These are phyloP conservation scores for Chenopodium quinoa DNA, from an alignment of 148 eudicot genomes.

Conservation along the genomic window DNA sequence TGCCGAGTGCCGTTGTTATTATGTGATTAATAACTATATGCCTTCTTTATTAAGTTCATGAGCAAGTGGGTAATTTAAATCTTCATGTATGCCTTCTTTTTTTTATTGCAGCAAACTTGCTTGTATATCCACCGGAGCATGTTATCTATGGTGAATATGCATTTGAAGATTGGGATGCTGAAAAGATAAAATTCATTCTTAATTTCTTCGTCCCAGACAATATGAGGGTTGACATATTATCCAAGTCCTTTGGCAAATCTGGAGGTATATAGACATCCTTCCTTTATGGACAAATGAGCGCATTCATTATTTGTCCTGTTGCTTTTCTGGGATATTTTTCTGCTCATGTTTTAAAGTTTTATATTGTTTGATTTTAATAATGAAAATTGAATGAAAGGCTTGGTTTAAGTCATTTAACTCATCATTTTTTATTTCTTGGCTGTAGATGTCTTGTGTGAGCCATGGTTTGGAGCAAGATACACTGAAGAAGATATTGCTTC, in stretches of 20 bases:
- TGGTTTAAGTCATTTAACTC: neutral
- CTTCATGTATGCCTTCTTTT: neutral
- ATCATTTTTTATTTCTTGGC: neutral
- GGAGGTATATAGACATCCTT: conserved; percentile 40
- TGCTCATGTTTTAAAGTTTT: neutral
- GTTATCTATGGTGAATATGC: conserved; percentile 91
- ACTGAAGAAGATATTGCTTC: conserved; percentile 72
- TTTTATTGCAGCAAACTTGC: conserved; percentile 56
- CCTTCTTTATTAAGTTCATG: neutral
- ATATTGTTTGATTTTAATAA: neutral
- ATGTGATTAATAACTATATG: neutral
- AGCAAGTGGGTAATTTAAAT: neutral
- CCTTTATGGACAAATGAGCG: neutral
- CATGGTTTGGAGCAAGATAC: conserved; percentile 91
- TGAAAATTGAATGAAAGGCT: conserved; percentile 7
- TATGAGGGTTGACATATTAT: conserved; percentile 81
- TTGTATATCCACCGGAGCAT: conserved; percentile 83
- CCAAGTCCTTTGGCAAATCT: conserved; percentile 55
- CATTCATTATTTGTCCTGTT: neutral
- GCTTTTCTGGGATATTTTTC: neutral
- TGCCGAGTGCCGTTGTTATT: neutral
- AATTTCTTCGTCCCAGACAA: conserved; percentile 72
- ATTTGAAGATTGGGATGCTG: conserved; percentile 78
- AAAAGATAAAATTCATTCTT: conserved; percentile 52
- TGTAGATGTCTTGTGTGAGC: conserved; percentile 62